These are phyloP conservation scores for Beverwykella pulmonaria DNA, from an alignment of 495 filamentous ascomycete species.

Conservation along the genomic window DNA sequence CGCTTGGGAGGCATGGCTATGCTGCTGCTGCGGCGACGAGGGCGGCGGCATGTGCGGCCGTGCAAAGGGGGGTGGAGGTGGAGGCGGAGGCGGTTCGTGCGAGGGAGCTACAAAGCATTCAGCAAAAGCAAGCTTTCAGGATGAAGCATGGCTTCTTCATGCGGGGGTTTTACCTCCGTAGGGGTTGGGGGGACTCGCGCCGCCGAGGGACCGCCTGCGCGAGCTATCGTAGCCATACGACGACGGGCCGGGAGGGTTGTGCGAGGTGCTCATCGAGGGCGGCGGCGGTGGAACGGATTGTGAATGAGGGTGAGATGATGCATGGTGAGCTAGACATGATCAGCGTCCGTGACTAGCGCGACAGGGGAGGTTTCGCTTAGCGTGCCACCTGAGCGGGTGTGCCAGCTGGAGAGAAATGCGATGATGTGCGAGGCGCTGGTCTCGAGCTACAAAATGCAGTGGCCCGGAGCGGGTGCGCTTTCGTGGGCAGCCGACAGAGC, in stretches of 20 bases:
- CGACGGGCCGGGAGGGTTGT: conserved; percentile 33
- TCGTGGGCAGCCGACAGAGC: neutral
- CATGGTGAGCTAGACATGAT: conserved; percentile 33
- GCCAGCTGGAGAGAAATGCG: conserved; percentile 9
- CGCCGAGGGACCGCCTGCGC: conserved; percentile 43
- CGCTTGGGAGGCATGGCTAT: conserved; percentile 45
- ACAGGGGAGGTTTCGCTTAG: conserved; percentile 34
- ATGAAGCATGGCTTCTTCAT: conserved; percentile 4
- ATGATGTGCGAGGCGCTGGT: neutral
- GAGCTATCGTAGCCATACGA: conserved; percentile 41
- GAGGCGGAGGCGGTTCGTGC: conserved; percentile 50
- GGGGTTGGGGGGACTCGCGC: conserved; percentile 40
- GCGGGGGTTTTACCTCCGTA: conserved; percentile 40
- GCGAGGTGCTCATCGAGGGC: conserved; percentile 34
- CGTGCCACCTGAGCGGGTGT: conserved; percentile 29
- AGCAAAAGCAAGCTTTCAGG: conserved; percentile 18
- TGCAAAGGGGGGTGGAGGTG: conserved; percentile 54
- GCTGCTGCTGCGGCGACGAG: conserved; percentile 60
- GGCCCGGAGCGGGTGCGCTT: neutral
- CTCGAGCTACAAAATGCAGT: neutral
- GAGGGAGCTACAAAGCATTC: conserved; percentile 26
- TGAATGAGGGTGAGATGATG: conserved; percentile 30
- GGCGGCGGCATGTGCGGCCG: conserved; percentile 63
- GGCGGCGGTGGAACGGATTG: conserved; percentile 42
- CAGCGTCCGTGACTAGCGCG: conserved; percentile 24